These are phyloP conservation scores for Lepidopterella palustris DNA, from an alignment of 495 filamentous ascomycete genomes.

Conservation along the genomic window DNA sequence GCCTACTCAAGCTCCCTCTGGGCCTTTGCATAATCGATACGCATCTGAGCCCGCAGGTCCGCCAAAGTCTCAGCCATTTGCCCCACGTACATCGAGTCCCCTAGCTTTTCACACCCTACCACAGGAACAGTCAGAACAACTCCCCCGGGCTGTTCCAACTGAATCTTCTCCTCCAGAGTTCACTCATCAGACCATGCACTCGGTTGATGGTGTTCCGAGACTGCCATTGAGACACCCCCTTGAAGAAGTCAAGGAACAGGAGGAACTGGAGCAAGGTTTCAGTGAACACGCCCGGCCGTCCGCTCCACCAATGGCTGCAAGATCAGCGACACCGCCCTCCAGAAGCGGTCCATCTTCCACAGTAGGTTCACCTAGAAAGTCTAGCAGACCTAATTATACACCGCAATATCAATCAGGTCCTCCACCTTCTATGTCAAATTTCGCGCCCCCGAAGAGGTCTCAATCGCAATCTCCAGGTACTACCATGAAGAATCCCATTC, in stretches of 20 bases:
- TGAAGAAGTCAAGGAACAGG: conserved; percentile 21
- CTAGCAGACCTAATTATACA: conserved; percentile 30
- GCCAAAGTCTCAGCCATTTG: conserved; percentile 54
- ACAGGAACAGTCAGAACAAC: conserved; percentile 32
- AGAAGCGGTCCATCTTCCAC: conserved; percentile 35
- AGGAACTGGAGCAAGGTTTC: conserved; percentile 13
- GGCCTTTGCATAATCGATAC: conserved; percentile 24
- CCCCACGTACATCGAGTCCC: conserved; percentile 79
- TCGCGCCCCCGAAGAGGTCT: conserved; percentile 60
- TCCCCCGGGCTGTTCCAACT: conserved; percentile 27
- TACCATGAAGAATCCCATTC: conserved; percentile 47
- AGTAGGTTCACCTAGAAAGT: conserved; percentile 48
- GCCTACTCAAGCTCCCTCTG: conserved; percentile 35
- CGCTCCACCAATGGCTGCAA: conserved; percentile 20
- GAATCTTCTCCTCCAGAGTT: conserved; percentile 15
- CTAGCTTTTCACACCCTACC: conserved; percentile 59
- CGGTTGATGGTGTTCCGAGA: conserved; percentile 12
- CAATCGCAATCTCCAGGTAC: conserved; percentile 78
- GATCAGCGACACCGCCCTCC: conserved; percentile 25
- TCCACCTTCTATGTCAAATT: conserved; percentile 24
- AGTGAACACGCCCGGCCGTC: background rate
- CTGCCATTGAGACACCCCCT: conserved; percentile 7
- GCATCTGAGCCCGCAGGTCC: conserved; percentile 31
- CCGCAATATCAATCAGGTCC: conserved; percentile 34
- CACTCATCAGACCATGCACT: conserved; percentile 25